Evolutionary conservation across 2,329 filamentous ascomycete genomes (phyloP).

Genomic region (Colletotrichum lentis): DNA sequence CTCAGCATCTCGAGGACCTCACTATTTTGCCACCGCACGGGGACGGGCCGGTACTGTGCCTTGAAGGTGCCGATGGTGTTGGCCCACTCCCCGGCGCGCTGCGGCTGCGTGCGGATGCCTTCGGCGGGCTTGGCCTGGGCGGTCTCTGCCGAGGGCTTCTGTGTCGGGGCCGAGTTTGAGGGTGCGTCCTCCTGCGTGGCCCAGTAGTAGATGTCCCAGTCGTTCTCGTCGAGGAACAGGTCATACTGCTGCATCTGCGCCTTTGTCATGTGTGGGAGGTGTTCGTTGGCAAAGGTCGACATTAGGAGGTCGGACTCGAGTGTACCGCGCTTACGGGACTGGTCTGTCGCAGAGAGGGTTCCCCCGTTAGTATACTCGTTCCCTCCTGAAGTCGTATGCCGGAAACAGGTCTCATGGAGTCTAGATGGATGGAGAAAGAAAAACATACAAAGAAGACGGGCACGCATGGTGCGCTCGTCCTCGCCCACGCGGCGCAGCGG

Average conservation of each 20-base stretch:
- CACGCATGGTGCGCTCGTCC: constrained; percentile 84
- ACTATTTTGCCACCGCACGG: constrained; percentile 82
- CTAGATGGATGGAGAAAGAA: not conserved
- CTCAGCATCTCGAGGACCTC: constrained; percentile 80
- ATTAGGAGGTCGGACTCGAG: constrained; percentile 95
- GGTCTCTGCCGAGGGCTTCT: not conserved
- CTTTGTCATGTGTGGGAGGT: constrained; percentile 77
- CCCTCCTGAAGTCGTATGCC: not conserved
- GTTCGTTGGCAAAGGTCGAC: constrained; percentile 87
- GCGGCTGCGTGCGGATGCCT: constrained; percentile 43
- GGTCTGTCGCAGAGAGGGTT: constrained; percentile 67
- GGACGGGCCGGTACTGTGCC: constrained; percentile 91
- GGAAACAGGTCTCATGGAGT: not conserved
- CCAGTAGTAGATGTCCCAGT: constrained; percentile 99
- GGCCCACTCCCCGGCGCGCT: constrained; percentile 81
- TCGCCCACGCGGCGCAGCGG: constrained; percentile 87
- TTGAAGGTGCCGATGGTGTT: constrained; percentile 95
- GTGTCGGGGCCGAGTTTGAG: constrained; percentile 53
- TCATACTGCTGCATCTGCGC: constrained; percentile 86
- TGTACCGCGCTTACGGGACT: constrained; percentile 94
- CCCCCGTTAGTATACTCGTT: constrained; percentile 21
- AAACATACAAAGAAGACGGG: constrained; percentile 74
- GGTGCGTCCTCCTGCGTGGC: constrained; percentile 80
- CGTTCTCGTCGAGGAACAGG: constrained; percentile 95
- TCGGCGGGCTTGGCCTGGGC: constrained; percentile 36